phyloP scores from a whole-genome alignment of 73 alveolate species.

The Tetrahymena borealis region DNA sequence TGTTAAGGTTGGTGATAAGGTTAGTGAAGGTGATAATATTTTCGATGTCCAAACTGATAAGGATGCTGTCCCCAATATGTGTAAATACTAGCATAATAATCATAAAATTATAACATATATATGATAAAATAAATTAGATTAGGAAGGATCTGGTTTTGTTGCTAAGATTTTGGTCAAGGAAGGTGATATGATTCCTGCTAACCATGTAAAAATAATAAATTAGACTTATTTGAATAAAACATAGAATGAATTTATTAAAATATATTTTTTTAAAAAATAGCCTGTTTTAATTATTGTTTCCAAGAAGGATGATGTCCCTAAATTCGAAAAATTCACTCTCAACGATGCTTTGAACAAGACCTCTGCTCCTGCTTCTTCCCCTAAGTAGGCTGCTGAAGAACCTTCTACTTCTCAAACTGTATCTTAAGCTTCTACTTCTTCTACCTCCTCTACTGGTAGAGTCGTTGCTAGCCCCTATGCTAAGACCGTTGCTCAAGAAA shows the following conservation, averaged over 20 bases:
- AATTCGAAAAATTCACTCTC: slow-evolving; percentile 53
- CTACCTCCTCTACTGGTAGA: slow-evolving; percentile 16
- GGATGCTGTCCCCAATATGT: slow-evolving; percentile 56
- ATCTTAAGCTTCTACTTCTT: slow-evolving; percentile 3
- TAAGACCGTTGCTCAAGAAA: slow-evolving; percentile 42
- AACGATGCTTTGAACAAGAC: slow-evolving; percentile 26
- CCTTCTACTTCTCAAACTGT: neutral
- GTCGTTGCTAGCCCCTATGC: slow-evolving; percentile 65
- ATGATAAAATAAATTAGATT: slow-evolving; percentile 50
- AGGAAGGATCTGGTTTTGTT: slow-evolving; percentile 75
- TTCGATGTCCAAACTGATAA: slow-evolving; percentile 83
- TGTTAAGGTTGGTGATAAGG: slow-evolving; percentile 68
- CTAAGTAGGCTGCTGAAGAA: slow-evolving; percentile 28
- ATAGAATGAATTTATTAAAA: neutral
- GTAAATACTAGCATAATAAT: neutral
- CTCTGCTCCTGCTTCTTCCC: slow-evolving; percentile 34
- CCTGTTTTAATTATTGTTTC: slow-evolving; percentile 56
- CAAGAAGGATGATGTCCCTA: slow-evolving; percentile 61
- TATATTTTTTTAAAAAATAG: slow-evolving; percentile 41
- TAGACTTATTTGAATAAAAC: too few relatives aligned
- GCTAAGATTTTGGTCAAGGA: slow-evolving; percentile 69
- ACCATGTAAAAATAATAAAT: slow-evolving; percentile 54
- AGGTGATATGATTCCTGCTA: slow-evolving; percentile 40
- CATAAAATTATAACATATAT: neutral
- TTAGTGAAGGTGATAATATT: slow-evolving; percentile 71